These are phyloP conservation scores for Penicillium paxilli DNA, from an alignment of 495 filamentous ascomycete genomes.

Conservation along the genomic window DNA sequence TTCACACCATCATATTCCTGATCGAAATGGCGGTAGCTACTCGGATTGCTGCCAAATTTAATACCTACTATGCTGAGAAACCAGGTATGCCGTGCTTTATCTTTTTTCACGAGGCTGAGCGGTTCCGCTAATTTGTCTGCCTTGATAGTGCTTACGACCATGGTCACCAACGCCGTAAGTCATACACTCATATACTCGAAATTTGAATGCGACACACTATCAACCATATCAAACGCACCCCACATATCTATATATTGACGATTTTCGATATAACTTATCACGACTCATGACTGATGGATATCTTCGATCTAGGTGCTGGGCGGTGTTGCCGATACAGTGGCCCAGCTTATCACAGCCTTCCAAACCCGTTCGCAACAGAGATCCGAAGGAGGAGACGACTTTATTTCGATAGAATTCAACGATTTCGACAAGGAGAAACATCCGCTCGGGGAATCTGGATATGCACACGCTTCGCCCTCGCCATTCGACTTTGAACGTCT, in stretches of 20 bases:
- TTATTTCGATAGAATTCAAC: conserved; percentile 83
- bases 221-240: no score
- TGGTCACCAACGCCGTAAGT: conserved; percentile 93
- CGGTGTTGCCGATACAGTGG: conserved; percentile 92
- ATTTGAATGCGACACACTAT: no score
- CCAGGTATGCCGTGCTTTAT: conserved; percentile 58
- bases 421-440: conserved; percentile 85
- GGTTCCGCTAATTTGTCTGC: conserved; percentile 27
- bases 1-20: conserved; percentile 82
- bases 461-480: conserved; percentile 63
- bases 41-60: conserved; percentile 82
- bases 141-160: conserved; percentile 83
- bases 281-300: conserved; percentile 12
- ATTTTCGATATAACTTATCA: not conserved
- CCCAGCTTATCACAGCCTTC: conserved; percentile 87
- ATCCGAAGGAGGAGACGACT: conserved; percentile 60
- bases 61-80: conserved; percentile 84
- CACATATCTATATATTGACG: no score
- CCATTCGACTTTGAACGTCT: conserved; percentile 95
- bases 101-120: not conserved
- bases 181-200: not conserved
- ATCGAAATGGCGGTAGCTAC: conserved; percentile 85
- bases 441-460: conserved; percentile 67
- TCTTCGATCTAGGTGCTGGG: conserved; percentile 62
- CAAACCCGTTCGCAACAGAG: conserved; percentile 62